These are phyloP conservation scores for Cladosporium sp. DNA, from an alignment of 2,329 filamentous ascomycete genomes.

Conservation along the genomic window DNA sequence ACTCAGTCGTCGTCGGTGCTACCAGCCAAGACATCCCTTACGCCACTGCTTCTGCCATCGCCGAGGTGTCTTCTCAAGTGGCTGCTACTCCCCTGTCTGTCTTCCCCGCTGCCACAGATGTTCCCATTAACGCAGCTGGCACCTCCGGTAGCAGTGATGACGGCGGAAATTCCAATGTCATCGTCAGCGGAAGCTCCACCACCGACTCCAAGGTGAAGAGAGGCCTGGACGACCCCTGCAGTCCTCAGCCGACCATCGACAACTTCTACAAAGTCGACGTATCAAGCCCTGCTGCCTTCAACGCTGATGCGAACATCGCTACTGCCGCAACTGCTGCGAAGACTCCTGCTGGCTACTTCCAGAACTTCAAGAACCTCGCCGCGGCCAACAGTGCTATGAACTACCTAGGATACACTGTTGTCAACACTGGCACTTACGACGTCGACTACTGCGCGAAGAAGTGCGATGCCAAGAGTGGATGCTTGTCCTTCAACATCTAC, in stretches of 20 bases:
- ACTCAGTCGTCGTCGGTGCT: not conserved
- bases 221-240: not conserved
- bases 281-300: constrained; percentile 1
- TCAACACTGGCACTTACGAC: constrained; percentile 17
- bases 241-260: not conserved
- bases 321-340: constrained; percentile 4
- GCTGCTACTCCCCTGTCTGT: not conserved
- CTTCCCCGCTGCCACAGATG: not conserved
- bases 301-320: constrained; percentile 13
- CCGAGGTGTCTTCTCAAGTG: not conserved
- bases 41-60: not conserved
- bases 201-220: not conserved
- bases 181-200: not conserved
- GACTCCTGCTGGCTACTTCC: constrained; percentile 14
- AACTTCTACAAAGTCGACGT: not conserved
- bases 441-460: constrained; percentile 16
- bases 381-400: constrained; percentile 15
- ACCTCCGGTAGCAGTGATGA: not conserved
- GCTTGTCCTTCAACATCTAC: constrained; percentile 25
- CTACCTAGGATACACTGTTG: constrained; percentile 16
- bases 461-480: constrained; percentile 19
- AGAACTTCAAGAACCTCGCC: constrained; percentile 16
- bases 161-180: not conserved
- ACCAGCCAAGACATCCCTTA: not conserved
- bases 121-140: not conserved